Evolutionary conservation across 2,329 filamentous ascomycete genomes (phyloP).

Genomic region (Reticulascus tulasneorum): DNA sequence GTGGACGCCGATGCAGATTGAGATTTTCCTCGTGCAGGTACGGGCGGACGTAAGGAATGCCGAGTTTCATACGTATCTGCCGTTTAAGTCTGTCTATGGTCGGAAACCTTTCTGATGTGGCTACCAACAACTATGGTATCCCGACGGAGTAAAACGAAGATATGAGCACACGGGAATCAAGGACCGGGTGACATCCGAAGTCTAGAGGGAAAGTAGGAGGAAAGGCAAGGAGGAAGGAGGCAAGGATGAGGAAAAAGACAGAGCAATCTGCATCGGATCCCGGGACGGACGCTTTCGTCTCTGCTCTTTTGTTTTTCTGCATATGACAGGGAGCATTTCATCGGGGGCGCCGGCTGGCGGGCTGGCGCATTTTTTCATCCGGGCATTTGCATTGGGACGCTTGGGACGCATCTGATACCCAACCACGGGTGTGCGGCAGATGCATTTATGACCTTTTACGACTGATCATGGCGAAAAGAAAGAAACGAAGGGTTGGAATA

Average conservation of each 20-base stretch:
- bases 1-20: conserved; percentile 37
- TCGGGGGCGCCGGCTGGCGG: too few relatives aligned
- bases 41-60: conserved; percentile 33
- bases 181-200: not conserved
- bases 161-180: not conserved
- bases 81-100: conserved; percentile 33
- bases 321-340: too few relatives aligned
- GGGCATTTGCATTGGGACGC: too few relatives aligned
- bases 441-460: too few relatives aligned
- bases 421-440: too few relatives aligned
- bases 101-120: conserved; percentile 27
- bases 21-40: conserved; percentile 40
- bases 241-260: conserved; percentile 1
- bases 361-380: too few relatives aligned
- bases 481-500: too few relatives aligned
- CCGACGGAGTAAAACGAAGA: not conserved
- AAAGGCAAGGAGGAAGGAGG: conserved; percentile 2
- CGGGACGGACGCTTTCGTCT: too few relatives aligned
- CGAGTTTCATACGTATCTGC: conserved; percentile 34
- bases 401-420: too few relatives aligned
- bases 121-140: not conserved
- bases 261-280: too few relatives aligned
- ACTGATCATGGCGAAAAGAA: too few relatives aligned
- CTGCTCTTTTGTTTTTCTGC: too few relatives aligned
- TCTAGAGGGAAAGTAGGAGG: not conserved